phyloP scores from a whole-genome alignment of 2,329 filamentous ascomycete genomes.

The Colletotrichum lentis region DNA sequence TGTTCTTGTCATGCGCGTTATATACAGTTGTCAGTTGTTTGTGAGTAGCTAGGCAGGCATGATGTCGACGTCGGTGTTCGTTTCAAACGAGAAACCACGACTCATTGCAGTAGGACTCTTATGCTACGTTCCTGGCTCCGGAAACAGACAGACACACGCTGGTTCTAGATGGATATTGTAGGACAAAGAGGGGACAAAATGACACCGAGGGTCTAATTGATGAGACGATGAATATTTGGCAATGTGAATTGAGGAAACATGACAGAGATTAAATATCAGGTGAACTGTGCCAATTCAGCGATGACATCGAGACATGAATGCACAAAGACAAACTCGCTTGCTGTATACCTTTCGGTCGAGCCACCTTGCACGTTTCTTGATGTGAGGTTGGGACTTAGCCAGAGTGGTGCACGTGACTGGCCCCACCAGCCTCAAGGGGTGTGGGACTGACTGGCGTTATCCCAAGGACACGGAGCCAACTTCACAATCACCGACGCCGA shows the following conservation, averaged over 20 bases:
- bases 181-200: too few relatives aligned
- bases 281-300: not conserved
- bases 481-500: constrained; percentile 42
- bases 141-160: not conserved
- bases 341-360: not conserved
- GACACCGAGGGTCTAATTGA: not conserved
- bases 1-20: too few relatives aligned
- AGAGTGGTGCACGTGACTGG: constrained; percentile 11
- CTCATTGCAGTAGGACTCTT: not conserved
- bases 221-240: not conserved
- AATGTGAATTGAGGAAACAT: too few relatives aligned
- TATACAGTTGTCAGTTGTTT: not conserved
- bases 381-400: not conserved
- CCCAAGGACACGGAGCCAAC: constrained; percentile 25
- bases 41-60: not conserved
- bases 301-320: not conserved
- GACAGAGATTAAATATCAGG: not conserved
- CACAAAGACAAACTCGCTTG: not conserved
- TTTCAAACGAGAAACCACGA: not conserved
- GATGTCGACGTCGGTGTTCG: too few relatives aligned
- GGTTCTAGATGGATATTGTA: not conserved
- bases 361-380: constrained; percentile 2
- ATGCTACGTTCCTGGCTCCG: not conserved
- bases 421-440: constrained; percentile 12
- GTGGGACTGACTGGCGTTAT: constrained; percentile 11